phyloP scores from a whole-genome alignment of 2,329 filamentous ascomycete species.

The Escovopsis sp. region DNA sequence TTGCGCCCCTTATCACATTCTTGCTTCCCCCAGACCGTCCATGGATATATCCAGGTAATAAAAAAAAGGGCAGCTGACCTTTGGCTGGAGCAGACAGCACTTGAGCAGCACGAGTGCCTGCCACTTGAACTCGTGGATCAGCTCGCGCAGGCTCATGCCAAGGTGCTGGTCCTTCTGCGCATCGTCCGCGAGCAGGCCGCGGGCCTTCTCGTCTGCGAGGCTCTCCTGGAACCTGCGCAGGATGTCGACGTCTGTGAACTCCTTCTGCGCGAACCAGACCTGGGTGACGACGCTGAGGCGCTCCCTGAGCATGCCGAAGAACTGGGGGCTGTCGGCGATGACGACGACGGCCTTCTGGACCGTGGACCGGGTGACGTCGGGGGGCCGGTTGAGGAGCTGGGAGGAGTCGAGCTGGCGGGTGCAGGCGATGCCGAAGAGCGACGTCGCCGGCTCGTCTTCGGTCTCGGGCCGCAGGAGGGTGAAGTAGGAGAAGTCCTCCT shows the following conservation, averaged over 20 bases:
- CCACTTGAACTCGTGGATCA: constrained; percentile 88
- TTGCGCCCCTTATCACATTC: too few species aligned
- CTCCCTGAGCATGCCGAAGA: constrained; percentile 81
- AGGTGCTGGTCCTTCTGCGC: constrained; percentile 75
- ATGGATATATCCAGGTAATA: too few species aligned
- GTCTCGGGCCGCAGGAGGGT: constrained; percentile 59
- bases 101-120: constrained; percentile 92
- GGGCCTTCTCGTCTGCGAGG: constrained; percentile 50
- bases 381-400: constrained; percentile 59
- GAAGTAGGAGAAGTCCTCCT: constrained; percentile 98
- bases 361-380: constrained; percentile 90
- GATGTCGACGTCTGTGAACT: constrained; percentile 87
- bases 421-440: constrained; percentile 90
- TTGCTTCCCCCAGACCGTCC: too few species aligned
- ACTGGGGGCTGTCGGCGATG: constrained; percentile 78
- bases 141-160: constrained; percentile 74
- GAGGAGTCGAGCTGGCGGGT: constrained; percentile 79
- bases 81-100: constrained; percentile 83
- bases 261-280: constrained; percentile 90
- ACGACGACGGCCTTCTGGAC: constrained; percentile 97
- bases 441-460: constrained; percentile 47
- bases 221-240: constrained; percentile 84
- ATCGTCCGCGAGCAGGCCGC: constrained; percentile 45
- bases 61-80: constrained; percentile 51
- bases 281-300: constrained; percentile 80